Percentiles rank a stretch among this genome's conserved stretches.
These are phyloP conservation scores for Eutrema japonicum DNA, from an alignment of 345 rosid species.

Conservation along the genomic window DNA sequence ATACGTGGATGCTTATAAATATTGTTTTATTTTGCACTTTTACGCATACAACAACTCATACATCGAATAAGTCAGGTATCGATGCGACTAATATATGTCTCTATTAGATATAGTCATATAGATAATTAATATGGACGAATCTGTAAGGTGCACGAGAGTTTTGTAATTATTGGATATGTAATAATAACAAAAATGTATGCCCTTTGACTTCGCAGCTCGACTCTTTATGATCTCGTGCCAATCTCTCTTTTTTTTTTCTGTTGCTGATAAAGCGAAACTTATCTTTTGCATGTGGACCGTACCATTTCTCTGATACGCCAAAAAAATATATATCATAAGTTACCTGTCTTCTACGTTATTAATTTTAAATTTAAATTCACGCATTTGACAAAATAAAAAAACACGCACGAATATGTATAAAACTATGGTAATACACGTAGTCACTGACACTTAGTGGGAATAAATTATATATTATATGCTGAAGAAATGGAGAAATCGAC, in stretches of 20 bases:
- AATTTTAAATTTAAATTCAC: background rate
- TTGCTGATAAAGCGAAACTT: conserved; percentile 7
- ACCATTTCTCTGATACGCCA: conserved; percentile 37
- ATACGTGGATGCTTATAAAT: conserved; percentile 20
- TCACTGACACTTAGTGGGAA: background rate
- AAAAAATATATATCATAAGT: conserved; percentile 21
- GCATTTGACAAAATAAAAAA: background rate
- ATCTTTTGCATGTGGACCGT: conserved; percentile 39
- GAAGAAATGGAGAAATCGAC: background rate
- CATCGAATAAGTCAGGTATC: conserved; percentile 13
- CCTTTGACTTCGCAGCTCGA: conserved; percentile 46
- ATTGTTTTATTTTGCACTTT: conserved; percentile 7
- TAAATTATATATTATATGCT: background rate
- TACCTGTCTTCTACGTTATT: conserved; percentile 35
- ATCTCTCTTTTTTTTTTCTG: conserved; percentile 6
- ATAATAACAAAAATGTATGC: conserved; percentile 28
- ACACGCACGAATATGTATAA: conserved; percentile 11
- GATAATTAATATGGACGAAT: conserved; percentile 27
- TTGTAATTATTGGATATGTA: conserved; percentile 41
- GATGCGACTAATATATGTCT: conserved; percentile 19
- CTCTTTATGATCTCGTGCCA: conserved; percentile 40
- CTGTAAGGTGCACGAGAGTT: conserved; percentile 43
- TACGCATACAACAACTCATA: conserved; percentile 24
- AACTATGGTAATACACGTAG: background rate
- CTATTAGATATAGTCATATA: conserved; percentile 5